Conservation (phyloP, 441 rosid species). For the Macaranga tanarius region DNA sequence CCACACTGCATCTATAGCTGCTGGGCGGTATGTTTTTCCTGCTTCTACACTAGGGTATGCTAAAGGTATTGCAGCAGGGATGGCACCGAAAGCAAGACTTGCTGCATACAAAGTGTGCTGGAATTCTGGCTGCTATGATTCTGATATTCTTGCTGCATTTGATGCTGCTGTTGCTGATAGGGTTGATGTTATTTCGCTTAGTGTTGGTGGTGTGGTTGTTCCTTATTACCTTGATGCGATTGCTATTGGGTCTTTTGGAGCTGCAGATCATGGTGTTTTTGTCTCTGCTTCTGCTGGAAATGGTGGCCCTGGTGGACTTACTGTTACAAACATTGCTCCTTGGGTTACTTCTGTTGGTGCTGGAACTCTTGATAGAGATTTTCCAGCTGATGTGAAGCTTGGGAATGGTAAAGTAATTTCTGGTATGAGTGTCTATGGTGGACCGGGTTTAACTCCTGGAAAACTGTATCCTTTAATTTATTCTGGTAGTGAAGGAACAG, state of each 20-base stretch:
- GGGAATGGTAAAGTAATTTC: constrained; percentile 53
- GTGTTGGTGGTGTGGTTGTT: constrained; percentile 88
- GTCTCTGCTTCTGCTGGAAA: constrained; percentile 83
- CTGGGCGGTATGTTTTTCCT: constrained; percentile 58
- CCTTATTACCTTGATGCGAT: constrained; percentile 83
- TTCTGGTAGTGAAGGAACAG: constrained; percentile 49
- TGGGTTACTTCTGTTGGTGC: constrained; percentile 73
- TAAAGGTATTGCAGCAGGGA: constrained; percentile 66
- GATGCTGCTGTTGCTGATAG: constrained; percentile 83
- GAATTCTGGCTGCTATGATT: constrained; percentile 69
- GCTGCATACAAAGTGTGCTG: constrained; percentile 77
- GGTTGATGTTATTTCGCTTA: constrained; percentile 75
- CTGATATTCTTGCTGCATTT: constrained; percentile 86
- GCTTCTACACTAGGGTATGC: constrained; percentile 76
- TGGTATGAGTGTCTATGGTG: constrained; percentile 75
- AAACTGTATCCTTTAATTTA: constrained; percentile 58
- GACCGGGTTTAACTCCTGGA: constrained; percentile 59
- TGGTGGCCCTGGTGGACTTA: constrained; percentile 63
- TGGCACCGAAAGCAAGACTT: constrained; percentile 75
- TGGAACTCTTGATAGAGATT: constrained; percentile 61
- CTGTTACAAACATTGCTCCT: constrained; percentile 68
- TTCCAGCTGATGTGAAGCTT: constrained; percentile 65
- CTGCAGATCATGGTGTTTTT: constrained; percentile 63
- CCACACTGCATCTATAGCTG: constrained; percentile 79
- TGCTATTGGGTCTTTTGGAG: constrained; percentile 82